Evolutionary conservation across 2,329 filamentous ascomycete species (phyloP), one percentile per base, ranked within the genome.

Genomic region (Diaporthe helianthi): DNA sequence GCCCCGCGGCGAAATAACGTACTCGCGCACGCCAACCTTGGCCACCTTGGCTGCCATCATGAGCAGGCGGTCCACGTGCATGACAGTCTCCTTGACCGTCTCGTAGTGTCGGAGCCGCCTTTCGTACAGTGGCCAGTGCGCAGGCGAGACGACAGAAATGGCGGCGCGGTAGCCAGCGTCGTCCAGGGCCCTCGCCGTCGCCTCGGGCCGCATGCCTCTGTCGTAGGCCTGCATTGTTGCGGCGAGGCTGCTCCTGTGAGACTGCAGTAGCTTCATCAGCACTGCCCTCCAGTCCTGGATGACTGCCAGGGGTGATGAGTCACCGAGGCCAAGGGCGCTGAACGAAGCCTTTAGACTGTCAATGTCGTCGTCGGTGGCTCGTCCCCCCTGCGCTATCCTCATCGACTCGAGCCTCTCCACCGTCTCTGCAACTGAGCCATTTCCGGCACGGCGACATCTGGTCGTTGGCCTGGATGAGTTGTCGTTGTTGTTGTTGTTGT

Each of bases 81-180:
- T 74, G 13, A 85, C 67, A 41, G 85, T 83, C 51, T 79, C 76
- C 68, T 80, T 81, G 9, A 84, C 74, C 52, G 76, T 79, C 54
- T 85, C 83, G 67, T 82, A 85, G 66, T 84, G 82, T 31, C 81
- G 77, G 55, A 85, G 85, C 1, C 83, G 80, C 51, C 84, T 81
- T 70, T 83, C 83, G 68, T 84, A 85, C 36, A 74, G 80, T 69
- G 52, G 79, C 79, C 74, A 84, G 81, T 77, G 82, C 68, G 2
- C 15, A 10, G 31, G 4, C 13, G 52, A 67, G 19, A 47, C 61
- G 70, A 75, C 54, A 74, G 74, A 41, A 0, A 81, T 77, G 22
- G 80, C 79, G 26, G 76, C 79, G 9, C 84, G 80, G n/a, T 82
- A 80, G 1, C 72, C 74, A 65, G 80, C 81, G 69, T 82, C 82